Evolutionary conservation across 306 rosid species (phyloP), one percentile per base, ranked within the genome.

Genomic region (Ziziphus jujuba): DNA sequence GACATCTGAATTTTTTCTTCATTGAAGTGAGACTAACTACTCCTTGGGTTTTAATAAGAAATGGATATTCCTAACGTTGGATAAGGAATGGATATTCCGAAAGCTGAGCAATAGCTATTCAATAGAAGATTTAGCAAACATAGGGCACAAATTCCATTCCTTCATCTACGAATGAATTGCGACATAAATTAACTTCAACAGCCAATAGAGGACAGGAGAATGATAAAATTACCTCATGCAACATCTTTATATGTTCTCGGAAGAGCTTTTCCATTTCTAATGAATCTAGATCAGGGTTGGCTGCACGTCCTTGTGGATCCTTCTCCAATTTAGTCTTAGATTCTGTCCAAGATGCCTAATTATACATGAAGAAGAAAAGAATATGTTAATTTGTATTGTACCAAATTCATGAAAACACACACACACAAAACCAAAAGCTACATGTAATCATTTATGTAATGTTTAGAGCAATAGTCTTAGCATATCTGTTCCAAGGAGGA

Each of bases 311-410:
- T 79, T 93, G 97, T 5, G 96, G 85, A 74, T 93, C 98, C 80
- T 88, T 93, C 57, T 90, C 96, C 77, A 90, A 56, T 77, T 85
- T 93, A 40, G 84, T 70, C 77, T 84, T 93, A 31, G 96, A 86
- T 63, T 85, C 97, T 10, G 91, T 86, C 98, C 97, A 93, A 61
- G 96, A 93, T 61, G 91, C 96, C 98, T 93, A 71, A 69, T 69
- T 61, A 74, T 25, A 75, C 40, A 69, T 15, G 77, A 33, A 23
- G 58, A 38, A 49, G 28, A 50, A 19, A 20, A 35, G 15, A 31
- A 2, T n/a, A 19, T 16, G 23, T 24, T 24, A 31, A 50, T 17
- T 48, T 36, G 25, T 19, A 10, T 25, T 31, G 16, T 52, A 68
- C 49, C 59, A 66, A 74, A 23, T 61, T 33, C 28, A 56, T 22